Conservation (phyloP, 2,329 filamentous ascomycete genomes). For the Elsinoe fawcettii region DNA sequence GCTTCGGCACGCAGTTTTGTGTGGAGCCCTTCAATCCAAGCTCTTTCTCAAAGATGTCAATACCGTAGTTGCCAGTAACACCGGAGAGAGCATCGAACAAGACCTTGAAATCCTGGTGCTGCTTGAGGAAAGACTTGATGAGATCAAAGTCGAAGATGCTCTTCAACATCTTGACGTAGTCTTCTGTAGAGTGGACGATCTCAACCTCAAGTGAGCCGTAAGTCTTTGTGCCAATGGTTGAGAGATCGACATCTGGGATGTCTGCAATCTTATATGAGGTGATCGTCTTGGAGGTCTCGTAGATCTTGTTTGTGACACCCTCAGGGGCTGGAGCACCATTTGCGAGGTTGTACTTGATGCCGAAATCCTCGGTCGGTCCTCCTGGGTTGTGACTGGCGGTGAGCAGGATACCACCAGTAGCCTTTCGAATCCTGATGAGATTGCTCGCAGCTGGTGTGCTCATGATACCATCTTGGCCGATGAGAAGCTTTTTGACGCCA, state of each 20-base stretch:
- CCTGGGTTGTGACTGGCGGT: constrained; percentile 98
- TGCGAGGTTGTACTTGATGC: constrained; percentile 98
- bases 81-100: constrained; percentile 92
- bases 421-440: constrained; percentile 87
- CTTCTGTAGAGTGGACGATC: constrained; percentile 83
- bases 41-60: constrained; percentile 90
- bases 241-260: constrained; percentile 78
- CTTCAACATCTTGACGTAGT: constrained; percentile 94
- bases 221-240: constrained; percentile 70
- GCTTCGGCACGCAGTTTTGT: constrained; percentile 86
- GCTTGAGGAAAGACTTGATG: constrained; percentile 86
- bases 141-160: constrained; percentile 96
- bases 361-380: constrained; percentile 89
- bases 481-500: constrained; percentile 95
- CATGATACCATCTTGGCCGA: constrained; percentile 93
- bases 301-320: constrained; percentile 97
- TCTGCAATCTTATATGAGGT: constrained; percentile 87
- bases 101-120: constrained; percentile 88
- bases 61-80: constrained; percentile 91
- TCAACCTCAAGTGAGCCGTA: constrained; percentile 89
- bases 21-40: constrained; percentile 74
- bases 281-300: constrained; percentile 79
- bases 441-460: constrained; percentile 95
- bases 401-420: constrained; percentile 91
- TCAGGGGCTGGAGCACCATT: constrained; percentile 96